Conservation (phyloP, 352 stramenopile genomes). For the Globisporangium radiosum region DNA sequence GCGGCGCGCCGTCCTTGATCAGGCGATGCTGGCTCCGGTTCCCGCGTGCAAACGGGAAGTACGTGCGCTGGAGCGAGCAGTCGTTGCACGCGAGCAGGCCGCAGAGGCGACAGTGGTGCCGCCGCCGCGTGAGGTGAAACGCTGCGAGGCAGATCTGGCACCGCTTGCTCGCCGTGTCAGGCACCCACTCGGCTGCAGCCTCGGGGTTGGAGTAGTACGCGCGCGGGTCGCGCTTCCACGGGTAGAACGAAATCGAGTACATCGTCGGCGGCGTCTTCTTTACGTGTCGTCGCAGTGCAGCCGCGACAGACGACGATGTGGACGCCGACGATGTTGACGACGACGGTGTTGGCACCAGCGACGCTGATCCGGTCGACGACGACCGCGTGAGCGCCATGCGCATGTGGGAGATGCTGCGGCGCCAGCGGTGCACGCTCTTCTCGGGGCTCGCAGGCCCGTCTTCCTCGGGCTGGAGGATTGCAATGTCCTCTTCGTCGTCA, state of each 20-base stretch:
- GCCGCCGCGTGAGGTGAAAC: conserved; percentile 56
- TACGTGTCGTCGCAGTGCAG: not conserved
- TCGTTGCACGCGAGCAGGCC: conserved; percentile 63
- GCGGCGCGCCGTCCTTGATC: conserved; percentile 59
- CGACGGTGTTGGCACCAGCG: not conserved
- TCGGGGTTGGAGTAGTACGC: conserved; percentile 66
- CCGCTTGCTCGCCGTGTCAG: conserved; percentile 49
- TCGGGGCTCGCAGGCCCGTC: conserved; percentile 1
- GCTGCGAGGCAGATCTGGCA: conserved; percentile 54
- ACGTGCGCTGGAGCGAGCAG: conserved; percentile 62
- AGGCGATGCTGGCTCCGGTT: conserved; percentile 51
- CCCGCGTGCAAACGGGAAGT: conserved; percentile 47
- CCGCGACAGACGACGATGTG: not conserved
- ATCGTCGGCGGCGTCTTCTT: conserved; percentile 30
- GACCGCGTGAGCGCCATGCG: conserved; percentile 12
- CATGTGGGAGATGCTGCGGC: conserved; percentile 7
- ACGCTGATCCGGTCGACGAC: conserved; percentile 2
- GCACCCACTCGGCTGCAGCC: conserved; percentile 65
- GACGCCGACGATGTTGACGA: not conserved
- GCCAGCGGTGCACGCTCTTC: conserved; percentile 5
- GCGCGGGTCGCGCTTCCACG: conserved; percentile 64
- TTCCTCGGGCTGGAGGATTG: conserved; percentile 13
- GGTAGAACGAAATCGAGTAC: conserved; percentile 74
- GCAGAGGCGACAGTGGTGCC: conserved; percentile 84
- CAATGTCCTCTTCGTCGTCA: conserved; percentile 15